Evolutionary conservation across 805 yeast genomes (phyloP).

Genomic region (Starmera dryadoides): DNA sequence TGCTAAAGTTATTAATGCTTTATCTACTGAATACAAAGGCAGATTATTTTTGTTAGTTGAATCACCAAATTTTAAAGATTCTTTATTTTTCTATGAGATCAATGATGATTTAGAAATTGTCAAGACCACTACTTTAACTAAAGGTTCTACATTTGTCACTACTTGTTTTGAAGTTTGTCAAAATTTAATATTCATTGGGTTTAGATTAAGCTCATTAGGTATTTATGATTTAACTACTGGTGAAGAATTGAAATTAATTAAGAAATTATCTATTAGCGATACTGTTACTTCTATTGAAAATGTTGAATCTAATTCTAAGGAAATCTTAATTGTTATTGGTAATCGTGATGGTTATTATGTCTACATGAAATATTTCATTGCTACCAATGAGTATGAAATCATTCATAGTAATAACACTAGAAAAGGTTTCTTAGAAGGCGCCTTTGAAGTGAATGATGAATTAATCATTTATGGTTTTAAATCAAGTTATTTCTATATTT

Average conservation of each 20-base stretch:
- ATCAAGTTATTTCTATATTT: constrained; percentile 68
- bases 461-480: constrained; percentile 74
- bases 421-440: constrained; percentile 80
- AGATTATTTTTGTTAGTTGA: constrained; percentile 41
- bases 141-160: constrained; percentile 45
- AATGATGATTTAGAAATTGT: constrained; percentile 21
- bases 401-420: constrained; percentile 56
- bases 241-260: constrained; percentile 22
- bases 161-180: constrained; percentile 46
- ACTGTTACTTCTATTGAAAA: constrained; percentile 51
- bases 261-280: constrained; percentile 56
- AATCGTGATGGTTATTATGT: constrained; percentile 63
- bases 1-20: constrained; percentile 43
- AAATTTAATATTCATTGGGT: constrained; percentile 51
- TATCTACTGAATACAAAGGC: constrained; percentile 24
- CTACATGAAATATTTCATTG: constrained; percentile 26
- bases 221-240: constrained; percentile 35
- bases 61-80: constrained; percentile 60
- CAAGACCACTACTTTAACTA: constrained; percentile 20
- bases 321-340: constrained; percentile 35
- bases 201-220: constrained; percentile 62
- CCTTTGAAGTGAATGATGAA: constrained; percentile 35
- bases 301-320: constrained; percentile 20
- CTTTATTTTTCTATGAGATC: constrained; percentile 37
- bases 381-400: constrained; percentile 17